These are phyloP conservation scores for Aspergillus phoenicis DNA, from an alignment of 2,329 filamentous ascomycete species.

Conservation along the genomic window DNA sequence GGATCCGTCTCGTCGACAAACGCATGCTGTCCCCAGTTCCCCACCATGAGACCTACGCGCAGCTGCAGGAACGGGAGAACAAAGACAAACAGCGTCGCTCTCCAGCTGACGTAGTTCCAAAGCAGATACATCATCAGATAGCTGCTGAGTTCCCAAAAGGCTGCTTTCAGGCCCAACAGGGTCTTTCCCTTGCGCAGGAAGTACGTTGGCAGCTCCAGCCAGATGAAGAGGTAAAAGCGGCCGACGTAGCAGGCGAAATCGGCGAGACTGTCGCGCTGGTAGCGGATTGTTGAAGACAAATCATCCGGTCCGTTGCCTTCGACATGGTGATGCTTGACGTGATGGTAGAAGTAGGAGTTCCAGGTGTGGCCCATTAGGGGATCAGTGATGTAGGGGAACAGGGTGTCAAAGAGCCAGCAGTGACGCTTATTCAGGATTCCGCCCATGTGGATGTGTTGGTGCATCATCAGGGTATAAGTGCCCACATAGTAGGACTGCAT, in stretches of 20 bases:
- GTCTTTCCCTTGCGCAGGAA: conserved; percentile 67
- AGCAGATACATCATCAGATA: conserved; percentile 58
- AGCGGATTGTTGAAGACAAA: conserved; percentile 73
- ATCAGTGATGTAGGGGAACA: conserved; percentile 74
- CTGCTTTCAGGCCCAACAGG: conserved; percentile 57
- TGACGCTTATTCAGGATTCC: conserved; percentile 62
- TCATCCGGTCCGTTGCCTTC: conserved; percentile 79
- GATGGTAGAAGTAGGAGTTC: conserved; percentile 84
- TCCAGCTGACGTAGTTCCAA: conserved; percentile 53
- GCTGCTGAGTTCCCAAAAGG: conserved; percentile 63
- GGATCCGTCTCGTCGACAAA: conserved; percentile 76
- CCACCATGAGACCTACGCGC: conserved; percentile 73
- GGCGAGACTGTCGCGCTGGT: conserved; percentile 68
- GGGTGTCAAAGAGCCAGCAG: conserved; percentile 59
- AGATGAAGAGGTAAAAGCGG: conserved; percentile 72
- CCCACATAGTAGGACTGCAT: conserved; percentile 72
- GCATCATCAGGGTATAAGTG: conserved; percentile 78
- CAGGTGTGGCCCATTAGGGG: conserved; percentile 81
- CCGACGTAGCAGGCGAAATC: conserved; percentile 73
- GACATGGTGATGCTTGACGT: conserved; percentile 83
- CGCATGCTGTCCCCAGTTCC: conserved; percentile 83
- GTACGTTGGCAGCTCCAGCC: conserved; percentile 74
- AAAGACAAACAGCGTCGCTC: conserved; percentile 65
- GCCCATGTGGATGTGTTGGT: conserved; percentile 79
- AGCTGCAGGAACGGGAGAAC: conserved; percentile 68